Evolutionary conservation across 139 green algal genomes (phyloP).

Genomic region (Coelastrella sp.): DNA sequence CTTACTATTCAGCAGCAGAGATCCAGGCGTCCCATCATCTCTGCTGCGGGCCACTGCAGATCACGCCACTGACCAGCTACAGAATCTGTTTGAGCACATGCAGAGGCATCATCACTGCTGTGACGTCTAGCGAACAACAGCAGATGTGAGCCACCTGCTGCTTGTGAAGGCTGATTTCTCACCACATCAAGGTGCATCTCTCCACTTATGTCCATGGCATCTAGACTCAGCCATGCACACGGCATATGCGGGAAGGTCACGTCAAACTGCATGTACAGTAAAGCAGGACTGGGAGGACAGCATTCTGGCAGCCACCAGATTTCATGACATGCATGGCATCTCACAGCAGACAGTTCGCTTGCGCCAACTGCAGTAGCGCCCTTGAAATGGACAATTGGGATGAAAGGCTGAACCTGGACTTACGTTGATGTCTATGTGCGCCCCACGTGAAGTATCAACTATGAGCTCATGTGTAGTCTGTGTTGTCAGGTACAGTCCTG

Average conservation of each 20-base stretch:
- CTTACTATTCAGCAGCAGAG: background rate
- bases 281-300: background rate
- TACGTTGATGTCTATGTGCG: constrained; percentile 92
- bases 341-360: no score
- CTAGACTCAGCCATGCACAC: constrained; percentile 92
- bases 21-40: background rate
- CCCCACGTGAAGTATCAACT: constrained; percentile 90
- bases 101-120: no score
- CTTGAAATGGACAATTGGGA: no score
- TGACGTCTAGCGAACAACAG: background rate
- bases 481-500: constrained; percentile 83
- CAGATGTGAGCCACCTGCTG: background rate
- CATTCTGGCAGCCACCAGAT: no score
- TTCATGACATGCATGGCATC: no score
- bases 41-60: background rate
- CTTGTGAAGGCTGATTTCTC: background rate
- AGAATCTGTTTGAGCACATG: no score
- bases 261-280: constrained; percentile 82
- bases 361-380: no score
- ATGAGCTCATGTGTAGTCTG: constrained; percentile 83
- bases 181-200: constrained; percentile 95
- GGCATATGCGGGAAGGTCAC: constrained; percentile 91
- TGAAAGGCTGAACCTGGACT: constrained; percentile 13
- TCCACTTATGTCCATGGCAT: constrained; percentile 97
- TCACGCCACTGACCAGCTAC: no score